Evolutionary conservation across 345 rosid genomes (phyloP).

Genomic region (Mercurialis annua): DNA sequence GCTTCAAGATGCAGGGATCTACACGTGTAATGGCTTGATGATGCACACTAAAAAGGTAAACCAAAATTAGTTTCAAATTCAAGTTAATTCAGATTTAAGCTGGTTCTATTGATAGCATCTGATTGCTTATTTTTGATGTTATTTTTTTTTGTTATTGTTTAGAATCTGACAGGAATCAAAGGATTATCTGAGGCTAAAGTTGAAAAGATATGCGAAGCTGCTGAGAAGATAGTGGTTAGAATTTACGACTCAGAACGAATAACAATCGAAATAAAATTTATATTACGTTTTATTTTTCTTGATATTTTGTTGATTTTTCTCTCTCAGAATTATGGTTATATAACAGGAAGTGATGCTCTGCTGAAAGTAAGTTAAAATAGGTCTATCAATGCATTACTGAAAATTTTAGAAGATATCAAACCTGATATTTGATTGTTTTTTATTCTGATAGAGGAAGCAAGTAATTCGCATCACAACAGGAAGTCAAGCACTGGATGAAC

Average conservation of each 20-base stretch:
- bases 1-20: constrained; percentile 92
- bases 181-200: constrained; percentile 97
- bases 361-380: constrained; percentile 50
- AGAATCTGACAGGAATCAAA: constrained; percentile 89
- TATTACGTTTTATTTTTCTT: background rate
- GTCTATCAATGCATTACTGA: constrained; percentile 1
- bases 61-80: background rate
- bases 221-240: constrained; percentile 92
- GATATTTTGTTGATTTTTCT: background rate
- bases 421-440: constrained; percentile 6
- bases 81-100: background rate
- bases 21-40: constrained; percentile 95
- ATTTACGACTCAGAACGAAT: background rate
- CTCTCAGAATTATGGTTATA: constrained; percentile 77
- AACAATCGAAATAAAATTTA: background rate
- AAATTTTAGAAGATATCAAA: background rate
- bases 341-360: constrained; percentile 88
- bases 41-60: constrained; percentile 92
- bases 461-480: constrained; percentile 87
- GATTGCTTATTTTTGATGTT: background rate
- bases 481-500: constrained; percentile 92
- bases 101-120: background rate
- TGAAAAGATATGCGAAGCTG: constrained; percentile 95
- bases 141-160: constrained; percentile 22
- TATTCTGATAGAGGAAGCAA: constrained; percentile 47